These are phyloP conservation scores for Rutstroemia sp. DNA, from an alignment of 2,329 filamentous ascomycete genomes.

Conservation along the genomic window DNA sequence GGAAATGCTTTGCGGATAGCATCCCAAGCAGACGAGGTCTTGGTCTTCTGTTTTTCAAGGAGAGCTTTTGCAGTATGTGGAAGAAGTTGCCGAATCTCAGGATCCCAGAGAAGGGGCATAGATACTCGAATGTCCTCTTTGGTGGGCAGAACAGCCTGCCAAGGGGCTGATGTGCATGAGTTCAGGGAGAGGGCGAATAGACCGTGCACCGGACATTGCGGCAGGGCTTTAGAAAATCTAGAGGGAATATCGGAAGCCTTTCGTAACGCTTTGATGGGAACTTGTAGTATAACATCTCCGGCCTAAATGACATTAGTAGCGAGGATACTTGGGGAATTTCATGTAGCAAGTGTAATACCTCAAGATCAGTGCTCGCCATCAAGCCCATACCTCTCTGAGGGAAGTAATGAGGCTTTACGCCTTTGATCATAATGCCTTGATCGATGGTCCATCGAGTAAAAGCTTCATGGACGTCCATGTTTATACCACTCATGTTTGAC, in stretches of 20 bases:
- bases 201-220: constrained; percentile 54
- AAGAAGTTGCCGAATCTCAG: constrained; percentile 36
- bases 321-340: neutral
- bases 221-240: neutral
- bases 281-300: neutral
- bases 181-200: constrained; percentile 63
- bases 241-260: constrained; percentile 1
- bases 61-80: constrained; percentile 38
- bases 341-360: constrained; percentile 36
- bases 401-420: constrained; percentile 59
- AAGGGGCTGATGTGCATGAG: constrained; percentile 42
- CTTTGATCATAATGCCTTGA: constrained; percentile 59
- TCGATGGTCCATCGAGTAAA: constrained; percentile 62
- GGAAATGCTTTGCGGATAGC: constrained; percentile 35
- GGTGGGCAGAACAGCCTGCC: constrained; percentile 62
- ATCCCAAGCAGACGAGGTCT: constrained; percentile 44
- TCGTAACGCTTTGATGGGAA: constrained; percentile 1
- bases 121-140: constrained; percentile 48
- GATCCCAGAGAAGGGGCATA: constrained; percentile 50
- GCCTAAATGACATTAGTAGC: constrained; percentile 5
- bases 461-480: constrained; percentile 33
- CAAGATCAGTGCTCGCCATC: constrained; percentile 57
- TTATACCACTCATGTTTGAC: neutral
- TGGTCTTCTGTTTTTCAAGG: constrained; percentile 46
- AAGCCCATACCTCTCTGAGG: constrained; percentile 72